Evolutionary conservation across 163 green algal genomes (phyloP), one percentile per base, ranked within the genome.

Genomic region (Volvox carteri): DNA sequence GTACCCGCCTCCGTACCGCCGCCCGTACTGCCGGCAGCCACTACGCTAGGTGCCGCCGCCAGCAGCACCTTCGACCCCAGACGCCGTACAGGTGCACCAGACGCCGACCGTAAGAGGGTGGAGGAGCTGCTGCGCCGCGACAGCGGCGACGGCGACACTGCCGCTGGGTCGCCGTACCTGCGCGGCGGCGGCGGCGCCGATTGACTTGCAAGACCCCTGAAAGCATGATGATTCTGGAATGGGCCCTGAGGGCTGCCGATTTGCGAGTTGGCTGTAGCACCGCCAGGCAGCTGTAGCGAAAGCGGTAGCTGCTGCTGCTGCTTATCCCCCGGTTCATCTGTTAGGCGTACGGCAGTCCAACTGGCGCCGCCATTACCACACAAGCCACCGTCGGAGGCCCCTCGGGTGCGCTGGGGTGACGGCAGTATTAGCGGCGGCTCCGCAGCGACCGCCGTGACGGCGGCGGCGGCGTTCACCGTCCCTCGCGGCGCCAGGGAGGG

Each of bases 381-480:
- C 18, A 84, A 7, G 12, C 50, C 76, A 21, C 78, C 58, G 42
- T 86, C 78, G 2, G 78, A 86, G 8, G 78, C 78, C 16, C 78
- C 58, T 21, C 78, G 56, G 14, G 78, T 28, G 0, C 23, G 44
- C 7, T 48, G 54, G 2, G 77, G 21, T 23, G 14, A 4, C n/a
- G n/a, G n/a, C 33, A 35, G 4, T 21, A 21, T 1, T 4, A 28
- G 33, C 54, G 19, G 54, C 5, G 54, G 54, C 7, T 65, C 19
- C 54, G 28, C 25, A 33, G 9, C 28, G 46, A 14, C n/a, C 52
- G 16, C 35, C 33, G 21, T 30, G 25, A 14, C 18, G 2, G 39
- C 18, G 33, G 12, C 42, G 70, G 39, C 37, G 39, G 18, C 39
- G 39, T 16, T 48, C 11, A 23, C 70, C 14, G 70, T 8, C 70